phyloP scores from a whole-genome alignment of 2,329 filamentous ascomycete species.

The Exserohilum turcica region DNA sequence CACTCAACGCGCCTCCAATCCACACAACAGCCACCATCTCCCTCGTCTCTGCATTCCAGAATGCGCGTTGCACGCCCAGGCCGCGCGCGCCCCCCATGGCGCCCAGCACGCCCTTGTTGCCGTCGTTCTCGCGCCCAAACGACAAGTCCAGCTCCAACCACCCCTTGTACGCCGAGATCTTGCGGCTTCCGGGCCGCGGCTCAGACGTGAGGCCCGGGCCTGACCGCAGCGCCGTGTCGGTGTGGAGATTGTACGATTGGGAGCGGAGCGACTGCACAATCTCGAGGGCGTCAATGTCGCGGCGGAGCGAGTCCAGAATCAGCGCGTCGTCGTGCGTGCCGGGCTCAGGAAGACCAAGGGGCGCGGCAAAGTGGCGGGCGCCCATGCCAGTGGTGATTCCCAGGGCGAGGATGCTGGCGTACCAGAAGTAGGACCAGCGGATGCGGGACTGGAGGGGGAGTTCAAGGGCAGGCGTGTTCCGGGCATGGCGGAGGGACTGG shows the following conservation, averaged over 20 bases:
- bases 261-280: constrained; percentile 41
- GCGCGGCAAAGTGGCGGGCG: constrained; percentile 33
- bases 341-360: constrained; percentile 31
- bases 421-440: constrained; percentile 41
- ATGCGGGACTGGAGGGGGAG: constrained; percentile 30
- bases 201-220: constrained; percentile 13
- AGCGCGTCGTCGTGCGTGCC: constrained; percentile 38
- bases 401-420: constrained; percentile 33
- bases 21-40: constrained; percentile 68
- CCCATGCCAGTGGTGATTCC: constrained; percentile 33
- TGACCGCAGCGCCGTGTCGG: constrained; percentile 28
- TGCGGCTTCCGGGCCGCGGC: constrained; percentile 1
- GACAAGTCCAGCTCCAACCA: constrained; percentile 42
- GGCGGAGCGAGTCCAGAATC: constrained; percentile 30
- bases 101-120: constrained; percentile 37
- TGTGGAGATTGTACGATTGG: constrained; percentile 32
- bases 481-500: constrained; percentile 3
- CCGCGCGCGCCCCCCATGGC: constrained; percentile 46
- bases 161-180: constrained; percentile 24
- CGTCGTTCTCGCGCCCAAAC: constrained; percentile 21
- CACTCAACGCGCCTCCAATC: constrained; percentile 67
- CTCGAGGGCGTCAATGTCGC: constrained; percentile 39
- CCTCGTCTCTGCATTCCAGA: constrained; percentile 64
- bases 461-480: constrained; percentile 10
- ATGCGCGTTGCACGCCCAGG: constrained; percentile 63